phyloP scores from a whole-genome alignment of 192 early-diverging fungal genomes.

The Coemansia sp. region DNA sequence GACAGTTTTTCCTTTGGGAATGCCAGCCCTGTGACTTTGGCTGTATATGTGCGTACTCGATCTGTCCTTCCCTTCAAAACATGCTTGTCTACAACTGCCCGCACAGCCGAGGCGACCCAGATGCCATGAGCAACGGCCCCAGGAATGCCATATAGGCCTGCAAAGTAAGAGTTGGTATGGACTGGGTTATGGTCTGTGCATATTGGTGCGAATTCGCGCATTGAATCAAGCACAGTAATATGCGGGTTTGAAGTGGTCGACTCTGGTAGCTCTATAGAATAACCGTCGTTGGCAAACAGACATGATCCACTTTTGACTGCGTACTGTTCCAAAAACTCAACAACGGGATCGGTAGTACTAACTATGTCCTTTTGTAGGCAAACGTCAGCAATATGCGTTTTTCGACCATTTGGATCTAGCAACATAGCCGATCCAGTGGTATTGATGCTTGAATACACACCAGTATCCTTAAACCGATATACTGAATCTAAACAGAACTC shows the following conservation, averaged over 20 bases:
- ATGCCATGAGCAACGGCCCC: conserved; percentile 92
- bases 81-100: conserved; percentile 88
- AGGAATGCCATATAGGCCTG: conserved; percentile 78
- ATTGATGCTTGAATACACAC: conserved; percentile 64
- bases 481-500: conserved; percentile 82
- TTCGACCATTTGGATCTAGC: conserved; percentile 56
- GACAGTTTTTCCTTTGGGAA: conserved; percentile 78
- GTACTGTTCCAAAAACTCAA: conserved; percentile 77
- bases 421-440: conserved; percentile 68
- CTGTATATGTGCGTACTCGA: conserved; percentile 74
- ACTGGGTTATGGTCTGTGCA: conserved; percentile 90
- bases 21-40: conserved; percentile 85
- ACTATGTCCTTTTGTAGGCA: conserved; percentile 62
- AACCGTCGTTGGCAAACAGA: conserved; percentile 75
- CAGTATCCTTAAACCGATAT: conserved; percentile 59
- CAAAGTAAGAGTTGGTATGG: conserved; percentile 90
- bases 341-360: conserved; percentile 70
- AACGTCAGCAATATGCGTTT: conserved; percentile 75
- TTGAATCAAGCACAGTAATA: conserved; percentile 65
- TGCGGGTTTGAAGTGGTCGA: not conserved
- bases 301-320: conserved; percentile 68
- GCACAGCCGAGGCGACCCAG: conserved; percentile 88
- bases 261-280: conserved; percentile 1
- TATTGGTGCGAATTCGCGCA: conserved; percentile 74
- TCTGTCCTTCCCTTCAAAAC: conserved; percentile 82